Base-by-base conservation (phyloP, 1,139 yeast genomes). In the Chernovozyma sophiae-reginae region DNA sequence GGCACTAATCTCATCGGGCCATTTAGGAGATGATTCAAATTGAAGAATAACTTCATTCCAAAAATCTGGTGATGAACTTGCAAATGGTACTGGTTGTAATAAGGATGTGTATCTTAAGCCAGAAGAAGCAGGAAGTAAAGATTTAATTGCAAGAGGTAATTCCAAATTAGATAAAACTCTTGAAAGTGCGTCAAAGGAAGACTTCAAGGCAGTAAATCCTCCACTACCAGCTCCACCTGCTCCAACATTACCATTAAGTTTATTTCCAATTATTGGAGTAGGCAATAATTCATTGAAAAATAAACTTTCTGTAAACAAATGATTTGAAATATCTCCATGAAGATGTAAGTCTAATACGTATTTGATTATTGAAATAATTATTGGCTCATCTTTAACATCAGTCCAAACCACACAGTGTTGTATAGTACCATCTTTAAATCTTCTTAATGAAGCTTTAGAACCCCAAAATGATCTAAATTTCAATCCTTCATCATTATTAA, bases 1-100 rank as follows among this genome's bases (percentile, higher is more conserved):
- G 1, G 97, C 90, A 26, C 72, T 65, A 4, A 87, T 57, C 56
- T 92, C 96, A 59, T 86, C 96, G 1, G 99, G 98, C 99, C 98
- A 94, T 57, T 81, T 79, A n/a, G 79, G 72, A 2, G 96, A 85
- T 3, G 86, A 69, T 62, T 94, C 98, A 58, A 94, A 87, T 58
- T 89, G 96, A 33, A 94, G 59, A 11, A 90, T 72, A 19, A 82
- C 80, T 35, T 84, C 89, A 47, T 85, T 86, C 69, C 86, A 78
- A 49, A 84, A 85, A 53, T 86, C 90, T 4, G 90, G 90, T 49
- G 77, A 82, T 2, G 86, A 74, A 3, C 65, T 61, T 13, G 94
- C 92, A 65, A 76, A 86, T 29, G 96, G 95, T 28, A 81, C 86
- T 0, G 97, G 97, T 47, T 79, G 81, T 43, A 81, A 69, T 11